These are phyloP conservation scores for Candida hungchunana DNA, from an alignment of 805 yeast species.

Conservation along the genomic window DNA sequence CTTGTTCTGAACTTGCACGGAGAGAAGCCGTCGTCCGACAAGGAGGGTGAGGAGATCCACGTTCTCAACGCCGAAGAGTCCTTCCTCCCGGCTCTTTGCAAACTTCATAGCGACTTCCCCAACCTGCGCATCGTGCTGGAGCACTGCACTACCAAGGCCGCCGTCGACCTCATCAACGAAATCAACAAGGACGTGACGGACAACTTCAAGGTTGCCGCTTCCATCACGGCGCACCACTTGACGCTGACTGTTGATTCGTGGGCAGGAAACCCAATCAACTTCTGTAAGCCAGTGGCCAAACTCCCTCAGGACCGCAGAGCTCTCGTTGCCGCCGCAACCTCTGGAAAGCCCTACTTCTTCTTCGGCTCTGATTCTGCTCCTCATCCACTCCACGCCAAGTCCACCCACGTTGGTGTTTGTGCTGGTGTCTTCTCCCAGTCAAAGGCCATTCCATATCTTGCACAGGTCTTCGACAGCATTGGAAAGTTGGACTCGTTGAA, in stretches of 20 bases:
- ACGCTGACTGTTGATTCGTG: constrained; percentile 86
- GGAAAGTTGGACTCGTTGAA: constrained; percentile 62
- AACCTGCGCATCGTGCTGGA: constrained; percentile 81
- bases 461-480: constrained; percentile 72
- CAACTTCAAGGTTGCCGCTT: constrained; percentile 71
- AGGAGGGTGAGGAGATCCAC: constrained; percentile 64
- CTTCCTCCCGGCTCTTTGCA: constrained; percentile 82
- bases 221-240: constrained; percentile 94
- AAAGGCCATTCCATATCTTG: constrained; percentile 75
- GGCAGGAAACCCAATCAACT: constrained; percentile 95
- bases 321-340: constrained; percentile 79
- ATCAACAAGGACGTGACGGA: constrained; percentile 45
- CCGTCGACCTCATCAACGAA: constrained; percentile 68
- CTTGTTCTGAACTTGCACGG: constrained; percentile 90
- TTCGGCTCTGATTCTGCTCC: constrained; percentile 99
- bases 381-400: constrained; percentile 78
- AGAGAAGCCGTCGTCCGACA: constrained; percentile 73
- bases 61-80: constrained; percentile 91
- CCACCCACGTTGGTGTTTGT: constrained; percentile 77
- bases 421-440: constrained; percentile 98
- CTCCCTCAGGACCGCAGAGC: constrained; percentile 81
- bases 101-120: constrained; percentile 81
- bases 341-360: constrained; percentile 89
- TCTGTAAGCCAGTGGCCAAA: constrained; percentile 97
- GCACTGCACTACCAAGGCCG: constrained; percentile 91